Conservation (phyloP, 805 yeast genomes). For the Yarrowia yakushimensis region DNA sequence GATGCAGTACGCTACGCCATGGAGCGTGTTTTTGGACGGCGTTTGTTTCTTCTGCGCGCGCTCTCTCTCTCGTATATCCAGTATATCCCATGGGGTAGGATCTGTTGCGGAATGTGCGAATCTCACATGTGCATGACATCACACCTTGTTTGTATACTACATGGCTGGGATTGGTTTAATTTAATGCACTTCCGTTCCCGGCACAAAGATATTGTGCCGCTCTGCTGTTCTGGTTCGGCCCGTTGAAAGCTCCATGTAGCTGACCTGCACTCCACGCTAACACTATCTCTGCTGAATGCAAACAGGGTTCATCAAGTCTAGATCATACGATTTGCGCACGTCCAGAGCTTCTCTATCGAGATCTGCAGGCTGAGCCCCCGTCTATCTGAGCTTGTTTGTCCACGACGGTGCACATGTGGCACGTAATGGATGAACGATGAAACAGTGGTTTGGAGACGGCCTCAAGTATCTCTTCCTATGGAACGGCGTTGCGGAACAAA, state of each 20-base stretch:
- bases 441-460: background rate
- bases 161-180: background rate
- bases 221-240: background rate
- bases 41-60: too few species aligned
- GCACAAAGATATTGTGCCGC: background rate
- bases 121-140: background rate
- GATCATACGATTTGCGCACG: slow-evolving; percentile 5
- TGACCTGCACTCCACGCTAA: slow-evolving; percentile 5
- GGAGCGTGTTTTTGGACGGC: too few species aligned
- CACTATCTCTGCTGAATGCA: background rate
- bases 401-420: background rate
- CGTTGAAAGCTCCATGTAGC: background rate
- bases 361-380: slow-evolving; percentile 19
- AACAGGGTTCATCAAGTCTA: background rate
- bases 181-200: background rate
- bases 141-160: background rate
- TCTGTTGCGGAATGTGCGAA: background rate
- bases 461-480: background rate
- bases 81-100: background rate
- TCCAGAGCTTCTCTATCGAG: background rate
- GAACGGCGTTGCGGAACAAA: background rate
- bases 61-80: background rate
- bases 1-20: background rate
- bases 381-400: background rate
- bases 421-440: slow-evolving; percentile 9